Conservation (phyloP, 2,329 filamentous ascomycete genomes). For the Akanthomyces dipterigenus region DNA sequence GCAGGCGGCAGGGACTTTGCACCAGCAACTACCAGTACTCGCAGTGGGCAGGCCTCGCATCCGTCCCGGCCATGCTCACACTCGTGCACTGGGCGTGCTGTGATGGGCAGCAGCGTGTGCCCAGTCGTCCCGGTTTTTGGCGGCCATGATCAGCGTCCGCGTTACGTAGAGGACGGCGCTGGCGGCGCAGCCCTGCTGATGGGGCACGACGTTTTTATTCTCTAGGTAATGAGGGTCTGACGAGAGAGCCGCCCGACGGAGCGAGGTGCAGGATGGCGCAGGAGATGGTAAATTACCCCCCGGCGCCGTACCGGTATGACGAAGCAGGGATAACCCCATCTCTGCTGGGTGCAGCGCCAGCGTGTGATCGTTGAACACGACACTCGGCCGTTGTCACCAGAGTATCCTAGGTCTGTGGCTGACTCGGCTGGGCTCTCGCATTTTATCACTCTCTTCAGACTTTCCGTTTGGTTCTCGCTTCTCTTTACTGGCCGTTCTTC, state of each 20-base stretch:
- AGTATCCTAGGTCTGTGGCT: not conserved
- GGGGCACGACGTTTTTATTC: too few species aligned
- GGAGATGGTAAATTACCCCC: not conserved
- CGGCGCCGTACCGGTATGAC: not conserved
- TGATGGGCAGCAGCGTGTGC: too few species aligned
- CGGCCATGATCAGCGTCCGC: not conserved
- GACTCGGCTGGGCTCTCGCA: not conserved
- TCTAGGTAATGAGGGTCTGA: too few species aligned
- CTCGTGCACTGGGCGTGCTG: too few species aligned
- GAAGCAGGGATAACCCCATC: not conserved
- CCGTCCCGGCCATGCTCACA: too few species aligned
- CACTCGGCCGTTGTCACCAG: too few species aligned
- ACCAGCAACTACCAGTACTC: too few species aligned
- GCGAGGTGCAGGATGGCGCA: not conserved
- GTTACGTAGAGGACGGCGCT: not conserved
- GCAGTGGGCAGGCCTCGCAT: too few species aligned
- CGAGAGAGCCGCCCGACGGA: not conserved
- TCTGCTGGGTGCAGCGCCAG: not conserved
- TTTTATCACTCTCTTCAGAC: not conserved
- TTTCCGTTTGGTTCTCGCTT: too few species aligned
- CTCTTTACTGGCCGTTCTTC: not conserved
- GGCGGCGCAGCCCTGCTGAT: not conserved
- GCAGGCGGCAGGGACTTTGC: too few species aligned
- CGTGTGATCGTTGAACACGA: not conserved
- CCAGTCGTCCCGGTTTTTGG: not conserved